These are phyloP conservation scores for Pelargonium australe DNA, from an alignment of 441 rosid species.

Conservation along the genomic window DNA sequence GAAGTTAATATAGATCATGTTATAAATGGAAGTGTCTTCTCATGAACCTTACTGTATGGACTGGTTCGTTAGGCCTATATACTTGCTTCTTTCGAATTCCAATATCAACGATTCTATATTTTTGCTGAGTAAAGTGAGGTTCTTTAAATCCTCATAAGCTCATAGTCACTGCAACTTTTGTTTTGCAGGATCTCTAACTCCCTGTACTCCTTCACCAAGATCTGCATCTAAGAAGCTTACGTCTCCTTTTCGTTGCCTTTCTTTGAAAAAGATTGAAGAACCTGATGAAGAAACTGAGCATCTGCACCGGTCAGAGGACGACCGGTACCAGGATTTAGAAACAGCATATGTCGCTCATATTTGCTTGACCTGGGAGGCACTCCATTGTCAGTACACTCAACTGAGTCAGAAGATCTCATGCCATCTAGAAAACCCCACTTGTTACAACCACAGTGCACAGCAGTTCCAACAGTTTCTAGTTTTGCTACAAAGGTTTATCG, in stretches of 20 bases:
- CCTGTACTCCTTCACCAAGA: constrained; percentile 75
- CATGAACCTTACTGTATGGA: not conserved
- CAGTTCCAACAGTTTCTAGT: constrained; percentile 90
- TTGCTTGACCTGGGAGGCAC: constrained; percentile 96
- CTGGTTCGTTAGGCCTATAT: not conserved
- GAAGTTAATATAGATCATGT: not conserved
- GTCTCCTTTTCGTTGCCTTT: constrained; percentile 84
- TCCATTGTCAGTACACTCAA: constrained; percentile 90
- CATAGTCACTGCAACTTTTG: not conserved
- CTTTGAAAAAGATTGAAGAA: constrained; percentile 57
- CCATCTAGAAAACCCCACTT: constrained; percentile 55
- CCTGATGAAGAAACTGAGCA: constrained; percentile 64
- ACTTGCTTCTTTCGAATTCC: not conserved
- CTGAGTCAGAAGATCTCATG: constrained; percentile 60
- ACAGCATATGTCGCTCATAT: constrained; percentile 83
- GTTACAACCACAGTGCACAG: constrained; percentile 76
- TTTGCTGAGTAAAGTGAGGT: not conserved
- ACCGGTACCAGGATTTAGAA: constrained; percentile 70
- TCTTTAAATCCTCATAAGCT: not conserved
- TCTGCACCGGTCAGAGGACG: constrained; percentile 42
- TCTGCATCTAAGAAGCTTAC: constrained; percentile 72
- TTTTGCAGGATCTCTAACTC: constrained; percentile 44
- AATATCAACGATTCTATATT: not conserved
- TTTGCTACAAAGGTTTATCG: constrained; percentile 80
- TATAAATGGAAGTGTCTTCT: constrained; percentile 5